A percentile compares a stretch with the other conserved stretches of the same genome.
These are phyloP conservation scores for Coelastrella sp. DNA, from an alignment of 139 green algal species.

Conservation along the genomic window DNA sequence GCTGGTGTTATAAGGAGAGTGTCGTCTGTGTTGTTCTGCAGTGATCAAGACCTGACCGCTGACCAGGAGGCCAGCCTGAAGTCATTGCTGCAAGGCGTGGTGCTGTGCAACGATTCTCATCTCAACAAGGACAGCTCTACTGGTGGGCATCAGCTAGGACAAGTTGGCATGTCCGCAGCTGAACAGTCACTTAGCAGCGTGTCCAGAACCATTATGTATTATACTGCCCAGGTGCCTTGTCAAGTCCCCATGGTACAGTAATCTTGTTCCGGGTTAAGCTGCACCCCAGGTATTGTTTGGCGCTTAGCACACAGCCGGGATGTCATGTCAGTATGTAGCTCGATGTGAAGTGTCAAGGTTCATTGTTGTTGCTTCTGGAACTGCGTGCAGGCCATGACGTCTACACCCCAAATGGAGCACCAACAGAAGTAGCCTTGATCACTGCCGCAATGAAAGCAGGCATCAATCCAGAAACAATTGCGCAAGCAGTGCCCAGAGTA, in stretches of 20 bases:
- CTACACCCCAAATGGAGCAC: constrained; percentile 47
- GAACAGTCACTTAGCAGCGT: too few species aligned
- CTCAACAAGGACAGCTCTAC: constrained; percentile 37
- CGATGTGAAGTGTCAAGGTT: too few species aligned
- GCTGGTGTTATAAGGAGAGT: too few species aligned
- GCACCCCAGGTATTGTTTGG: too few species aligned
- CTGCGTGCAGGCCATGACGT: background rate
- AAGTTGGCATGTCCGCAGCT: too few species aligned
- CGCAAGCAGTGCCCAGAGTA: constrained; percentile 38
- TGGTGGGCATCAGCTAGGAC: background rate
- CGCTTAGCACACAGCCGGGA: too few species aligned
- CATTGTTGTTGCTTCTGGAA: too few species aligned
- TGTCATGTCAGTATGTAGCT: too few species aligned
- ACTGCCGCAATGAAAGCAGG: constrained; percentile 51
- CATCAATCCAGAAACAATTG: constrained; percentile 6
- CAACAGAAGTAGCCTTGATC: constrained; percentile 55
- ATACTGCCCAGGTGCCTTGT: too few species aligned
- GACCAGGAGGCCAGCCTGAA: background rate
- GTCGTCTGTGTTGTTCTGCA: background rate
- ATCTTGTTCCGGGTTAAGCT: too few species aligned
- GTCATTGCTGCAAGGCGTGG: constrained; percentile 41
- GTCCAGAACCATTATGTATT: too few species aligned
- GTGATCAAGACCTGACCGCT: background rate
- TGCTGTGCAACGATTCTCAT: constrained; percentile 59
- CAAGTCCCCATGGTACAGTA: too few species aligned